Percentiles rank a stretch among this genome's conserved stretches.
Conservation (phyloP, 2,329 filamentous ascomycete species). For the Aspergillus intermedius region DNA sequence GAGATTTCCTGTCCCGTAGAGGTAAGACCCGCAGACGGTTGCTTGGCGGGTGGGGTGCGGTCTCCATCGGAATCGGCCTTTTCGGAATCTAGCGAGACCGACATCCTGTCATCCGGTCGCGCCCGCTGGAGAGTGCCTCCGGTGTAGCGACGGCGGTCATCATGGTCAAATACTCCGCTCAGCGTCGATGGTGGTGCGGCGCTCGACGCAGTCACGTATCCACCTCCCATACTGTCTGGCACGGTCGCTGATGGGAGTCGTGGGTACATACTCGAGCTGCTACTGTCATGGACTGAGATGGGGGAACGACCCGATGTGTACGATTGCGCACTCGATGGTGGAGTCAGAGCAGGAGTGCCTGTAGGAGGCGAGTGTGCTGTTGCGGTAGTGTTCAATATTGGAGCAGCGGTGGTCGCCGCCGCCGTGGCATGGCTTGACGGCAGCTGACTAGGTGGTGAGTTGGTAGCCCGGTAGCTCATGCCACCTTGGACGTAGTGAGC, state of each 20-base stretch:
- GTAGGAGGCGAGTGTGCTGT: slow-evolving; percentile 41
- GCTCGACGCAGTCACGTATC: slow-evolving; percentile 45
- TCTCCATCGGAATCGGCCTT: slow-evolving; percentile 25
- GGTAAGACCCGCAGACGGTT: slow-evolving; percentile 5
- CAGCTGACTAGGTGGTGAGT: slow-evolving; percentile 47
- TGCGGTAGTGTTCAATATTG: slow-evolving; percentile 35
- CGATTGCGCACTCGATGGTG: slow-evolving; percentile 56
- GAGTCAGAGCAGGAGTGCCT: slow-evolving; percentile 57
- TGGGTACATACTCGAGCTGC: slow-evolving; percentile 54
- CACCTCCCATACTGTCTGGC: slow-evolving; percentile 48
- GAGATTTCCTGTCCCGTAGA: slow-evolving; percentile 20
- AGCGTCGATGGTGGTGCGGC: slow-evolving; percentile 57
- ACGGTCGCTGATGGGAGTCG: slow-evolving; percentile 55
- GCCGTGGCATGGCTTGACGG: slow-evolving; percentile 34
- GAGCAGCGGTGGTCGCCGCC: slow-evolving; percentile 29
- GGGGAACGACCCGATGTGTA: slow-evolving; percentile 59
- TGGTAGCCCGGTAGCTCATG: slow-evolving; percentile 49
- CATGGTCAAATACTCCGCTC: slow-evolving; percentile 53
- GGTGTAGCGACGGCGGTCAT: slow-evolving; percentile 56
- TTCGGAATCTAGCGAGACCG: slow-evolving; percentile 32
- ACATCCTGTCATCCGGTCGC: slow-evolving; percentile 34
- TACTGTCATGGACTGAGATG: slow-evolving; percentile 46
- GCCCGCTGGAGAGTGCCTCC: slow-evolving; percentile 55
- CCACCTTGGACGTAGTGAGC: slow-evolving; percentile 56
- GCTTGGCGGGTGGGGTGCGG: slow-evolving; percentile 29